Base-by-base conservation (phyloP, 139 green algal genomes). In the Closterium sp. region DNA sequence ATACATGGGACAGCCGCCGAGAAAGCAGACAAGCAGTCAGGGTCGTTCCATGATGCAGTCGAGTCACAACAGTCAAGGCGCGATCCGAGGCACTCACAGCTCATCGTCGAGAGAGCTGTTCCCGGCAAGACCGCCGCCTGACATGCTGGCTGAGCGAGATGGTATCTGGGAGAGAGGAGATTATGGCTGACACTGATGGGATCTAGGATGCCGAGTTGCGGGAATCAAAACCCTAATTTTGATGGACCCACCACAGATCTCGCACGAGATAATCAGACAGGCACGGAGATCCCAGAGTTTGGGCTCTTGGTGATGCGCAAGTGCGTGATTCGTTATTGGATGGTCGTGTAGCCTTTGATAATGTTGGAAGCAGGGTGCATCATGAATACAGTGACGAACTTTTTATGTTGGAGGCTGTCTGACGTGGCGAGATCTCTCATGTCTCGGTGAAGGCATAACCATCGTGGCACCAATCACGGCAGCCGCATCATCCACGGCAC, bases 51-150 rank as follows among this genome's bases (percentile, higher is more conserved):
- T 28, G 36, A 6, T 55, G 55, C 55, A 28, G 55, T 16, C 16
- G 16, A 28, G 55, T 19, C 16, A 76, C 16, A 19, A 76, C 25
- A 76, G 4, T 16, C 16, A 34, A n/a, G n/a, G 84, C 31, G 32
- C 2, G 19, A 34, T 23, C 5, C 31, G 23, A 34, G 25, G 84
- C 21, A 34, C 88, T 88, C 66, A 91, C 88, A 91, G 38, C 88
- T 91, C 88, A 31, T 91, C 88, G 88, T 91, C 88, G 83, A 91
- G 88, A 28, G 88, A 34, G 43, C 88, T 89, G 88, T 38, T 38
- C 33, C 88, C 88, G 64, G 66, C 88, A 2, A 91, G 33, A 34
- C 88, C 88, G 31, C 25, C 88, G 28, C 34, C 38, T 31, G 55
- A 76, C 55, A 76, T 76, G 55, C 55, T 76, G 55, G 55, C 38